A percentile compares a stretch with the other conserved stretches of the same genome.
Evolutionary conservation across 2,329 filamentous ascomycete species (phyloP).

Genomic region (Epichloe gansuensis): DNA sequence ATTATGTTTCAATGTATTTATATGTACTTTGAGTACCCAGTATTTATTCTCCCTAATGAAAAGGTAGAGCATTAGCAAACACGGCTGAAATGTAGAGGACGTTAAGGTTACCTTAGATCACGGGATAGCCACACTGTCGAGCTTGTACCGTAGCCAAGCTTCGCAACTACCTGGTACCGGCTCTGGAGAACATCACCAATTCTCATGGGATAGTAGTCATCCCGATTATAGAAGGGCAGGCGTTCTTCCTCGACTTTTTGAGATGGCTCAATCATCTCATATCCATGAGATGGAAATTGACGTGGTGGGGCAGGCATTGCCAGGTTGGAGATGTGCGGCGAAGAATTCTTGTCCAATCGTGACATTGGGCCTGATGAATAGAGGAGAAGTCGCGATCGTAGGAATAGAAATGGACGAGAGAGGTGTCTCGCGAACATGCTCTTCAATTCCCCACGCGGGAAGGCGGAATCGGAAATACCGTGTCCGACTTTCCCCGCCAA

Average conservation of each 20-base stretch:
- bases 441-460: no score
- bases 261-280: not conserved
- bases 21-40: slow-evolving; percentile 22
- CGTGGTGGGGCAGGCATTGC: not conserved
- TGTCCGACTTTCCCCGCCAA: no score
- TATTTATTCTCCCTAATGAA: slow-evolving; percentile 11
- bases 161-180: slow-evolving; percentile 20
- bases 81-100: not conserved
- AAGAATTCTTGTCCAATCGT: no score
- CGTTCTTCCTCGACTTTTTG: not conserved
- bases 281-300: not conserved
- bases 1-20: slow-evolving; percentile 15
- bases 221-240: not conserved
- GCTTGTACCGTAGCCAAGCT: slow-evolving; percentile 28
- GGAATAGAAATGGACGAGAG: no score
- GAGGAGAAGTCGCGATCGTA: no score
- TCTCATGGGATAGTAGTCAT: slow-evolving; percentile 2
- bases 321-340: no score
- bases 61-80: not conserved
- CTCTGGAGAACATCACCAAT: not conserved
- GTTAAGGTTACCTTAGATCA: slow-evolving; percentile 16
- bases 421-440: no score
- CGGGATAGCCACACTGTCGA: slow-evolving; percentile 31
- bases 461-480: not conserved
- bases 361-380: no score